phyloP scores from a whole-genome alignment of 805 yeast species.

The Alloascoidea hylecoeti region DNA sequence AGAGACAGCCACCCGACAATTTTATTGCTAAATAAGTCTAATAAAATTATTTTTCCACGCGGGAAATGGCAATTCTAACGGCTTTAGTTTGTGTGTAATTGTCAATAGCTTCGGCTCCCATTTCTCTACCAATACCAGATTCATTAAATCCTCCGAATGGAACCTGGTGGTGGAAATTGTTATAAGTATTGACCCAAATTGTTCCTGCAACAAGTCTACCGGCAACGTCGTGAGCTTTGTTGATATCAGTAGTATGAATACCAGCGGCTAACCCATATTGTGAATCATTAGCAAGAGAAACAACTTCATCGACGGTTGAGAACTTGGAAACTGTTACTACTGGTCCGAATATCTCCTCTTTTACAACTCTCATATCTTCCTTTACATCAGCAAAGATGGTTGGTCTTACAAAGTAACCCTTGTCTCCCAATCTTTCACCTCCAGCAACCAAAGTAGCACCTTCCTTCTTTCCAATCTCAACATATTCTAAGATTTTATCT shows the following conservation, averaged over 20 bases:
- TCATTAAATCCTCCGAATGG: slow-evolving; percentile 91
- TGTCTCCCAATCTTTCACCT: slow-evolving; percentile 62
- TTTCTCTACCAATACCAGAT: slow-evolving; percentile 89
- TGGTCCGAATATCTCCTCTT: slow-evolving; percentile 93
- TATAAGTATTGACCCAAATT: slow-evolving; percentile 83
- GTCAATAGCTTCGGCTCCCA: slow-evolving; percentile 78
- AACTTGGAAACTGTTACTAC: slow-evolving; percentile 78
- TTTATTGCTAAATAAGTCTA: too few species aligned
- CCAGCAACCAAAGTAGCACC: slow-evolving; percentile 80
- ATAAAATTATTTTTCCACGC: not conserved
- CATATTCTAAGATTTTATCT: slow-evolving; percentile 62
- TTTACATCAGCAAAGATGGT: slow-evolving; percentile 77
- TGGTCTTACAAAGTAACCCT: slow-evolving; percentile 40
- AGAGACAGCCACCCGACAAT: too few species aligned
- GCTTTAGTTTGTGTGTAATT: slow-evolving; percentile 82
- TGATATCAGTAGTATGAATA: slow-evolving; percentile 64
- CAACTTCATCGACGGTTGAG: slow-evolving; percentile 68
- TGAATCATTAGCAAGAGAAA: slow-evolving; percentile 66
- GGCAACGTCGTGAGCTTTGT: slow-evolving; percentile 65
- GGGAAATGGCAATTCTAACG: slow-evolving; percentile 42
- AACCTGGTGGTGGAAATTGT: slow-evolving; percentile 74
- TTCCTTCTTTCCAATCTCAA: slow-evolving; percentile 64
- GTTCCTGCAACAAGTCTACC: slow-evolving; percentile 74
- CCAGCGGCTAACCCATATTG: slow-evolving; percentile 87
- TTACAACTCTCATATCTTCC: slow-evolving; percentile 59